A percentile compares a stretch with the other conserved stretches of the same genome.
Conservation (phyloP, 2,329 filamentous ascomycete genomes). For the Exophiala bonariae region DNA sequence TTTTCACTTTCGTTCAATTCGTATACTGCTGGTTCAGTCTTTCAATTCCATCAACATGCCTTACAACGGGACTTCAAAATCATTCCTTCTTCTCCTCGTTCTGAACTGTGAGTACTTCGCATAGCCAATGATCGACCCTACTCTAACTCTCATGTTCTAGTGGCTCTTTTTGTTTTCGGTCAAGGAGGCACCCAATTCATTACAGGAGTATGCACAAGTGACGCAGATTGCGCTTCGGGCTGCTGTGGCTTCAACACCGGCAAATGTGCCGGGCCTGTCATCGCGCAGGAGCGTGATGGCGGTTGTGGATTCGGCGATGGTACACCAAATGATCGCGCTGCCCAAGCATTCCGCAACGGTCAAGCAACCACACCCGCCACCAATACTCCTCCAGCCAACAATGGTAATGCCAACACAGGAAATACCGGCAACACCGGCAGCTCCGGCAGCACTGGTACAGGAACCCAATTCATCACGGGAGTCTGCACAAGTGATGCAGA, state of each 20-base stretch:
- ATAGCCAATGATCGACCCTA: neutral
- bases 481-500: constrained; percentile 28
- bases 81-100: constrained; percentile 10
- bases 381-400: neutral
- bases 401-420: neutral
- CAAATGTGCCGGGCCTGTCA: constrained; percentile 28
- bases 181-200: constrained; percentile 32
- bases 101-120: constrained; percentile 18
- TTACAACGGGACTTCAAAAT: constrained; percentile 7
- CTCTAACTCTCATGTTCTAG: constrained; percentile 7
- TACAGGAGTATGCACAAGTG: constrained; percentile 28
- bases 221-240: constrained; percentile 30
- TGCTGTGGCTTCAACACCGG: constrained; percentile 33
- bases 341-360: constrained; percentile 21
- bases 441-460: constrained; percentile 16
- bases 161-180: constrained; percentile 14
- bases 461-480: constrained; percentile 34
- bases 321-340: constrained; percentile 27
- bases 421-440: neutral
- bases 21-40: constrained; percentile 9
- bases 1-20: constrained; percentile 7
- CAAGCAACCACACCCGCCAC: constrained; percentile 9
- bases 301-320: constrained; percentile 30
- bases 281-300: constrained; percentile 26
- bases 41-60: constrained; percentile 15